phyloP scores from a whole-genome alignment of 2,329 filamentous ascomycete species.

The Fusarium chuoi region DNA sequence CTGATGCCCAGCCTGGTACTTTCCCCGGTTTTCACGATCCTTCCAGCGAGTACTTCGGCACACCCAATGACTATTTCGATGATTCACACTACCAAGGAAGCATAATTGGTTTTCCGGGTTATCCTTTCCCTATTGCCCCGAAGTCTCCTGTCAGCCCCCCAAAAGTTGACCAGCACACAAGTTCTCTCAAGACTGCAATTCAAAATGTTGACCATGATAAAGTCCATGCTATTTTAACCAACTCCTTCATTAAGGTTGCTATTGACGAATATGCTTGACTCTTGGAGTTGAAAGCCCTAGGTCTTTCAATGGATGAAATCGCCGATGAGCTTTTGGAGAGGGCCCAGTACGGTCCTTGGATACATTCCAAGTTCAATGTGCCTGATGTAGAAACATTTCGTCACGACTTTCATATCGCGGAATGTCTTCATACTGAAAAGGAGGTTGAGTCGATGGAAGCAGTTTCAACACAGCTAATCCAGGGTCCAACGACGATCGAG shows the following conservation, averaged over 20 bases:
- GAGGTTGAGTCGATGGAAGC: neutral
- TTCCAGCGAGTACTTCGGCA: no score
- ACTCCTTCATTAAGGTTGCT: fast-evolving
- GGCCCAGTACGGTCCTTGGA: neutral
- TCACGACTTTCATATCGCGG: fast-evolving
- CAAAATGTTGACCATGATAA: fast-evolving
- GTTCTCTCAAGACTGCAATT: neutral
- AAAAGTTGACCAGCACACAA: no score
- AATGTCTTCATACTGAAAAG: fast-evolving
- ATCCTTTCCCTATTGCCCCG: no score
- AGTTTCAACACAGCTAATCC: fast-evolving
- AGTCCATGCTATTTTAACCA: neutral
- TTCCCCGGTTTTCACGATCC: no score
- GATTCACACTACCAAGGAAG: no score
- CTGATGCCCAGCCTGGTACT: no score
- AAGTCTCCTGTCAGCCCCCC: no score
- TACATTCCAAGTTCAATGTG: neutral
- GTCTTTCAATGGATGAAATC: neutral
- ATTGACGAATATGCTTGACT: neutral
- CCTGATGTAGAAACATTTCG: fast-evolving
- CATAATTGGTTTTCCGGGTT: no score
- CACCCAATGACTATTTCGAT: no score
- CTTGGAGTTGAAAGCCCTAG: neutral
- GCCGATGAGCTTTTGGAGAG: neutral
- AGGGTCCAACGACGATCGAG: neutral